Conservation (phyloP, 106 monocot species). For the Apostasia shenzhenica region DNA sequence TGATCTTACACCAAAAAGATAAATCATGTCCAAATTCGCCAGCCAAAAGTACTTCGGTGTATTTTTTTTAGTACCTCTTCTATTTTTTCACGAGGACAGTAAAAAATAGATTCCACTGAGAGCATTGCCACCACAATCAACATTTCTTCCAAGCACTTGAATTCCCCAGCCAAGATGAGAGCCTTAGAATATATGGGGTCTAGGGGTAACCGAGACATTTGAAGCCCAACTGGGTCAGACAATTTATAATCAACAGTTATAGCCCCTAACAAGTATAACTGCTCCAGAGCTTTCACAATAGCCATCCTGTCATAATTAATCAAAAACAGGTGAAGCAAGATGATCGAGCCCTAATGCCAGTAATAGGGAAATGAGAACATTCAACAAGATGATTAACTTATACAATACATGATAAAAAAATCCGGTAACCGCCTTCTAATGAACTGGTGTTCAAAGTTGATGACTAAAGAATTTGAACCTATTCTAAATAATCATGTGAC, state of each 20-base stretch:
- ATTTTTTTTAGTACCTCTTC: conserved; percentile 58
- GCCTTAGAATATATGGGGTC: conserved; percentile 92
- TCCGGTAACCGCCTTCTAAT: no score
- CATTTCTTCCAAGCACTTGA: conserved; percentile 95
- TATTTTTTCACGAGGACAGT: conserved; percentile 62
- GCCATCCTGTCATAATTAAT: conserved; percentile 43
- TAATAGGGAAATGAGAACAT: no score
- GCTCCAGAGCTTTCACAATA: conserved; percentile 74
- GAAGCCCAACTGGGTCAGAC: conserved; percentile 65
- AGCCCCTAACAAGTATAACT: conserved; percentile 72
- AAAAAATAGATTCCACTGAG: conserved; percentile 94
- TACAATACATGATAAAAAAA: no score
- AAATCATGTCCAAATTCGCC: no score
- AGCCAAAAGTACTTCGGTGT: no score
- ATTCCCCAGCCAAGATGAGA: conserved; percentile 58
- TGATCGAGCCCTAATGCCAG: no score
- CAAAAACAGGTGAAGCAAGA: not conserved
- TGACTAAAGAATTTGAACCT: no score
- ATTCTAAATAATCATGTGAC: no score
- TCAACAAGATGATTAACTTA: no score
- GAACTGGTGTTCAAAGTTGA: no score
- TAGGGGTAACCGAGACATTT: conserved; percentile 84
- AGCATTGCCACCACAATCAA: conserved; percentile 94
- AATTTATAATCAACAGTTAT: conserved; percentile 66
- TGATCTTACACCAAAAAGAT: no score